Conservation (phyloP, 2,329 filamentous ascomycete species). For the Xylaria sp. region DNA sequence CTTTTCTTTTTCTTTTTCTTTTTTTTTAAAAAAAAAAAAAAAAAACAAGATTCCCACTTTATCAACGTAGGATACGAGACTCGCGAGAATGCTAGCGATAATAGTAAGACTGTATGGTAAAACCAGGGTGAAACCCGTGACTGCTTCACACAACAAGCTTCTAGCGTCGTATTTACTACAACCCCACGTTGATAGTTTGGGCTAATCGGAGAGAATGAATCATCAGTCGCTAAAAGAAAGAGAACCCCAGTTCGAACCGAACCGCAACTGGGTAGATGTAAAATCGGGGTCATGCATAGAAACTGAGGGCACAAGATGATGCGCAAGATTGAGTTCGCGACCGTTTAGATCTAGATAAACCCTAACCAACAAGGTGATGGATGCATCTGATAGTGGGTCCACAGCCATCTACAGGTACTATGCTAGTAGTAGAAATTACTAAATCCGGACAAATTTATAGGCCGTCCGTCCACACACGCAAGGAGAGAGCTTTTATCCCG, state of each 20-base stretch:
- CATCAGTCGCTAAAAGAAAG: neutral
- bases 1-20: too few relatives aligned
- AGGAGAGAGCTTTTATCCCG: neutral
- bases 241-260: neutral
- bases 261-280: neutral
- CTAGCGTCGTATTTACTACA: too few relatives aligned
- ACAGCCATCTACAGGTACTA: neutral
- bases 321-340: neutral
- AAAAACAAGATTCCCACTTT: too few relatives aligned
- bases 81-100: too few relatives aligned
- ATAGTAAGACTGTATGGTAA: too few relatives aligned
- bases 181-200: too few relatives aligned
- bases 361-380: neutral
- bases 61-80: too few relatives aligned
- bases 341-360: neutral
- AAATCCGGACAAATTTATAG: conserved; percentile 19
- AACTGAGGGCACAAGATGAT: neutral
- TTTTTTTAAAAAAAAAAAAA: too few relatives aligned
- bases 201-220: too few relatives aligned
- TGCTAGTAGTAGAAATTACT: conserved; percentile 10
- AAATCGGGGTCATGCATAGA: neutral
- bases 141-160: too few relatives aligned
- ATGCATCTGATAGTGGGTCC: neutral
- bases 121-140: too few relatives aligned
- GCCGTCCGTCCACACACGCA: conserved; percentile 4